Percentiles rank a stretch among this genome's conserved stretches.
These are phyloP conservation scores for Citrus sp. DNA, from an alignment of 345 rosid species.

Conservation along the genomic window DNA sequence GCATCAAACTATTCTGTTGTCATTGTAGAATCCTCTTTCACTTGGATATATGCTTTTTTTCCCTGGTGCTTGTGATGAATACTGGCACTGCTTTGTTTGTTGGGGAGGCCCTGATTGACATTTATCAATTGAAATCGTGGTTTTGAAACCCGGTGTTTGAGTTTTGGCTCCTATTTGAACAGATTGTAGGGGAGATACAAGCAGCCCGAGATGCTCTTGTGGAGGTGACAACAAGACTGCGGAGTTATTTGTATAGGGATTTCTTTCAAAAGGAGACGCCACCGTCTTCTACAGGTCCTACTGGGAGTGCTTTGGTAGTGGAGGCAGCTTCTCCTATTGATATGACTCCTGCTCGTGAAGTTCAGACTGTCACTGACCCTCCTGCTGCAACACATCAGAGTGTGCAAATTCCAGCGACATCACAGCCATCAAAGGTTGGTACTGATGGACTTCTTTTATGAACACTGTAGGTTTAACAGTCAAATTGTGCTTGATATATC, in stretches of 20 bases:
- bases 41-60: neutral
- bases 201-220: constrained; percentile 93
- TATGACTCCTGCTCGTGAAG: constrained; percentile 43
- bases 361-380: constrained; percentile 35
- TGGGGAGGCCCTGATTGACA: neutral
- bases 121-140: constrained; percentile 5
- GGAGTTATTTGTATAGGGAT: constrained; percentile 71
- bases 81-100: neutral
- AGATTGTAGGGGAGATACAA: constrained; percentile 92
- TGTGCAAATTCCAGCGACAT: constrained; percentile 35
- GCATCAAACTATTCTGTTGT: neutral
- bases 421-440: constrained; percentile 55
- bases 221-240: constrained; percentile 73
- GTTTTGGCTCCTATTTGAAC: constrained; percentile 19
- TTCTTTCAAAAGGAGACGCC: constrained; percentile 58
- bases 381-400: constrained; percentile 30
- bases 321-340: constrained; percentile 55
- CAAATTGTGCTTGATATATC: neutral
- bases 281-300: constrained; percentile 41
- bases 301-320: constrained; percentile 44
- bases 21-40: neutral
- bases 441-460: neutral
- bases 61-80: neutral
- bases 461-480: neutral
- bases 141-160: constrained; percentile 2